Percentiles rank a stretch among this genome's conserved stretches.
Evolutionary conservation across 768 basidiomycete genomes (phyloP).

Genomic region (Jaapia argillacea): DNA sequence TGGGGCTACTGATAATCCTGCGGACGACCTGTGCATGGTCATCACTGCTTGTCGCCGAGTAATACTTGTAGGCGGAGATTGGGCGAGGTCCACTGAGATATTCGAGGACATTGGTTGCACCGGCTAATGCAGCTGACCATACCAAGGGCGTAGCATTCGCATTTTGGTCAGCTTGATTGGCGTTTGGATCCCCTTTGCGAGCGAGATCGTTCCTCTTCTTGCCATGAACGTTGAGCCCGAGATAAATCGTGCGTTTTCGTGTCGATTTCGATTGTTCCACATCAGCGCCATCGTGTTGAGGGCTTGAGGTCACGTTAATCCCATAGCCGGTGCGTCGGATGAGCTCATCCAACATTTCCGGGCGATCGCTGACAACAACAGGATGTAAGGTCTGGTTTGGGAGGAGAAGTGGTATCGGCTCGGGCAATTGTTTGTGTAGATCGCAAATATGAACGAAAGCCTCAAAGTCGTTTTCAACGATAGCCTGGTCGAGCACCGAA

Average conservation of each 20-base stretch:
- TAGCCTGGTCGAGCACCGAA: conserved; percentile 23
- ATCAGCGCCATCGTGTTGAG: too few species aligned
- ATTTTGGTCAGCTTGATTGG: conserved; percentile 8
- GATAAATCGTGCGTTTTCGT: conserved; percentile 30
- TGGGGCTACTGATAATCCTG: conserved; percentile 24
- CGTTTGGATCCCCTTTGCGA: conserved; percentile 38
- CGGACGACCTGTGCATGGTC: conserved; percentile 32
- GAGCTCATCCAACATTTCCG: conserved; percentile 45
- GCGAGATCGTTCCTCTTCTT: conserved; percentile 50
- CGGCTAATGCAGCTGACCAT: conserved; percentile 30
- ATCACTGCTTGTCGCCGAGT: conserved; percentile 31
- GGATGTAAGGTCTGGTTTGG: conserved; percentile 12
- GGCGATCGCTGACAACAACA: conserved; percentile 31
- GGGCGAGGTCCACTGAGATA: conserved; percentile 40
- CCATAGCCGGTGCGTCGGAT: conserved; percentile 40
- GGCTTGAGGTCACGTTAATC: conserved; percentile 9
- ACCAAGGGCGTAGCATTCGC: conserved; percentile 16
- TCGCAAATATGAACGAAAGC: conserved; percentile 37
- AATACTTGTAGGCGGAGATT: conserved; percentile 39
- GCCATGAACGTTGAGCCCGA: conserved; percentile 54
- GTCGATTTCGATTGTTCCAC: conserved; percentile 9
- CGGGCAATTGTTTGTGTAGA: conserved; percentile 21
- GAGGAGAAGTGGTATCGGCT: conserved; percentile 20
- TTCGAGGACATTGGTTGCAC: conserved; percentile 28
- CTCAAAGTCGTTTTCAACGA: conserved; percentile 37